A percentile compares a stretch with the other conserved stretches of the same genome.
Conservation (phyloP, 495 filamentous ascomycete genomes). For the Neurospora sp. region DNA sequence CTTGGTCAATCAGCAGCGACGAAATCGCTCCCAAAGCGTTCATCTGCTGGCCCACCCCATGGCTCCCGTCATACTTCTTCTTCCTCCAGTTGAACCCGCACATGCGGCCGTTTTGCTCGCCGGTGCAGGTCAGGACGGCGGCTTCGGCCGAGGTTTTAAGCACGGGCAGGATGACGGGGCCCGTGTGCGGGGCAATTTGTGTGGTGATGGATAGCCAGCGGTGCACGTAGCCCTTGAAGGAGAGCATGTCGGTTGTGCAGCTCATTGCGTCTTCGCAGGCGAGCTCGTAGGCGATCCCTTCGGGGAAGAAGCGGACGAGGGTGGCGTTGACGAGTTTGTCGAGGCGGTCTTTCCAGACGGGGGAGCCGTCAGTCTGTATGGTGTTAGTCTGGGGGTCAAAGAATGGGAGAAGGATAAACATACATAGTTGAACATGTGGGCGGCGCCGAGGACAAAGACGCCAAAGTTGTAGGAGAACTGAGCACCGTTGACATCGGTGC, state of each 20-base stretch:
- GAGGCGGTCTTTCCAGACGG: conserved; percentile 50
- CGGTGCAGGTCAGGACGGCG: conserved; percentile 61
- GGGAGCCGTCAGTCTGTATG: conserved; percentile 43
- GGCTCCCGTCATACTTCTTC: conserved; percentile 45
- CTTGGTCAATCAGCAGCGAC: conserved; percentile 34
- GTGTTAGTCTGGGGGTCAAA: background rate
- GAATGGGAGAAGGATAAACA: conserved; percentile 19
- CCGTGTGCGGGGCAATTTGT: conserved; percentile 60
- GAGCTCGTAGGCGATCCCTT: conserved; percentile 47
- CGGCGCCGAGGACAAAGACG: conserved; percentile 60
- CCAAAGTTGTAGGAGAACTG: conserved; percentile 77
- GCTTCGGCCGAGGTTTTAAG: conserved; percentile 54
- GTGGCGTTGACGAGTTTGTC: conserved; percentile 50
- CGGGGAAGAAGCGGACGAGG: conserved; percentile 48
- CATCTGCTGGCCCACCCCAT: conserved; percentile 61
- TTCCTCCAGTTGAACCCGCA: conserved; percentile 65
- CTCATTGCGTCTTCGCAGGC: conserved; percentile 53
- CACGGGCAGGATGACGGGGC: conserved; percentile 51
- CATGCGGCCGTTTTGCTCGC: conserved; percentile 42
- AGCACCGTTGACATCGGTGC: conserved; percentile 48
- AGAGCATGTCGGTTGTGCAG: conserved; percentile 68
- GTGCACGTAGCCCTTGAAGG: conserved; percentile 78
- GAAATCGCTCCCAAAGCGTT: conserved; percentile 55
- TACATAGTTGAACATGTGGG: conserved; percentile 67
- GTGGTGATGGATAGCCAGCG: conserved; percentile 70